Evolutionary conservation across 495 filamentous ascomycete genomes (phyloP).

Genomic region (Penicillium odoratum): DNA sequence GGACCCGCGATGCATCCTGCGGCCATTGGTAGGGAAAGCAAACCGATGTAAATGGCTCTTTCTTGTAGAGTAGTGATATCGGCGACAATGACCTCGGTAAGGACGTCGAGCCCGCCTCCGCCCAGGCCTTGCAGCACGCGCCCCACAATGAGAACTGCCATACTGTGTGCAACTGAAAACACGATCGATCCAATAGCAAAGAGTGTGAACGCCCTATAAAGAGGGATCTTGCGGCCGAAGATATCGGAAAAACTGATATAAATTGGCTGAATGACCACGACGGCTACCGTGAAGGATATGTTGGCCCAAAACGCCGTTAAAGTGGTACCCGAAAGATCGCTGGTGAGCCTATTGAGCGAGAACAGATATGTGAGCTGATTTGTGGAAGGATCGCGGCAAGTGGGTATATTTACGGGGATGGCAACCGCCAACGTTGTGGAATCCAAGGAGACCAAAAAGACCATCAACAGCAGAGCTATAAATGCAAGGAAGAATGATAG

Average conservation of each 20-base stretch:
- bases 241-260: conserved; percentile 48
- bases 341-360: background rate
- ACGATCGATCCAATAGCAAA: conserved; percentile 49
- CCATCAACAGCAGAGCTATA: conserved; percentile 54
- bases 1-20: conserved; percentile 37
- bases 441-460: conserved; percentile 65
- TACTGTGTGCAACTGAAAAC: conserved; percentile 32
- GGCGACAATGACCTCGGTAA: conserved; percentile 34
- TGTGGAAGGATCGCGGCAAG: background rate
- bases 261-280: conserved; percentile 37
- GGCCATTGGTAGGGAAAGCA: conserved; percentile 26
- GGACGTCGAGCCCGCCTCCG: conserved; percentile 34
- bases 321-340: conserved; percentile 43
- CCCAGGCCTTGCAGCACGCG: conserved; percentile 37
- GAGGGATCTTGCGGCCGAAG: conserved; percentile 50
- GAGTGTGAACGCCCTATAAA: conserved; percentile 36
- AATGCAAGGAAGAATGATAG: conserved; percentile 30
- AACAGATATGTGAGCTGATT: background rate
- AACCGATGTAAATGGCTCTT: conserved; percentile 32
- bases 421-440: conserved; percentile 71
- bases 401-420: conserved; percentile 50
- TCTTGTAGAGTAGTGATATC: conserved; percentile 43
- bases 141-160: conserved; percentile 34
- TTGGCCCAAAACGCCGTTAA: conserved; percentile 56
- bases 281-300: conserved; percentile 41